phyloP scores from a whole-genome alignment of 148 eudicot genomes.

The Euryodendron excelsum region DNA sequence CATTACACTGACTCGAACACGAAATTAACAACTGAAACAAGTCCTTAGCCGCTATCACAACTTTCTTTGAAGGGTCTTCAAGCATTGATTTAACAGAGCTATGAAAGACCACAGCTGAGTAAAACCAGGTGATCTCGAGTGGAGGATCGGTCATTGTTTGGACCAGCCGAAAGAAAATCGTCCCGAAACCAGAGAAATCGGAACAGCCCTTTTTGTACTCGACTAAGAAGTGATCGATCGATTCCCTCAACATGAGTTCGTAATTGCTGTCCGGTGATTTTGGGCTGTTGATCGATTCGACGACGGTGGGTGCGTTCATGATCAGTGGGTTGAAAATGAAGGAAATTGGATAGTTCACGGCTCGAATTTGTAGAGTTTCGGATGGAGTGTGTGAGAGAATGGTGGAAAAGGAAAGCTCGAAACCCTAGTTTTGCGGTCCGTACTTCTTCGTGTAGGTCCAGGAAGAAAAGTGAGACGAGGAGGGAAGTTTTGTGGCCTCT shows the following conservation, averaged over 20 bases:
- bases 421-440: slow-evolving; percentile 41
- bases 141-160: slow-evolving; percentile 75
- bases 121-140: slow-evolving; percentile 76
- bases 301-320: slow-evolving; percentile 1
- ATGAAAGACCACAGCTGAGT: slow-evolving; percentile 67
- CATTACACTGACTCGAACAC: slow-evolving; percentile 49
- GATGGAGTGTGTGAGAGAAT: not conserved
- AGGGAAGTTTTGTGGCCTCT: too few relatives aligned
- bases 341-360: slow-evolving; percentile 1
- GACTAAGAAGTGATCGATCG: slow-evolving; percentile 53
- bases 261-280: slow-evolving; percentile 24
- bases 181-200: slow-evolving; percentile 50
- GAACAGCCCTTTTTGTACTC: slow-evolving; percentile 43
- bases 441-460: too few relatives aligned
- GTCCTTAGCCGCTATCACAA: slow-evolving; percentile 37
- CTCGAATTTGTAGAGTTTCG: not conserved
- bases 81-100: slow-evolving; percentile 17
- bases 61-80: not conserved
- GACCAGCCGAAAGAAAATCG: slow-evolving; percentile 63
- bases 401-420: not conserved
- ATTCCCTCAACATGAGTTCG: slow-evolving; percentile 62
- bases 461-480: too few relatives aligned
- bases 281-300: not conserved
- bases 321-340: not conserved
- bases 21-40: slow-evolving; percentile 57